phyloP scores from a whole-genome alignment of 108 stramenopile species.

The Discostella pseudostelligera region DNA sequence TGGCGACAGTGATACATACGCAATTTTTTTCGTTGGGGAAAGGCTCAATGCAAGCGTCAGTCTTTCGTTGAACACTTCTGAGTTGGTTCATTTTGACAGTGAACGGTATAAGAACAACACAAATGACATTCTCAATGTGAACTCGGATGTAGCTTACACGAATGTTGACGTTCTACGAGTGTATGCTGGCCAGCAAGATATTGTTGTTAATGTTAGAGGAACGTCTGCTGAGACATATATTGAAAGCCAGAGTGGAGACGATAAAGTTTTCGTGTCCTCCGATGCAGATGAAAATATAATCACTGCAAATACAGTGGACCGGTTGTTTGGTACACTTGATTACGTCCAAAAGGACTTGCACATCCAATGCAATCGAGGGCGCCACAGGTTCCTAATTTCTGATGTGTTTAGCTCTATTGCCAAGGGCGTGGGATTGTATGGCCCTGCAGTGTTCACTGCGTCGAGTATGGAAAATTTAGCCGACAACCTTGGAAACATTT shows the following conservation, averaged over 20 bases:
- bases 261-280: constrained; percentile 41
- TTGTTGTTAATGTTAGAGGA: constrained; percentile 37
- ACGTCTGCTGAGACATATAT: constrained; percentile 39
- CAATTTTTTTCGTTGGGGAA: constrained; percentile 37
- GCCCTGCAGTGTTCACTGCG: constrained; percentile 23
- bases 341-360: constrained; percentile 33
- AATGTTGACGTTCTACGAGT: constrained; percentile 31
- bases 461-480: constrained; percentile 22
- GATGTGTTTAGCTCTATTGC: constrained; percentile 32
- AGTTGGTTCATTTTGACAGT: constrained; percentile 10
- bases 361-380: constrained; percentile 21
- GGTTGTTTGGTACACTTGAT: constrained; percentile 36
- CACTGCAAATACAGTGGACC: constrained; percentile 24
- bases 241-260: constrained; percentile 24
- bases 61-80: constrained; percentile 3
- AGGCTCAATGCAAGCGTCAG: constrained; percentile 26
- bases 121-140: constrained; percentile 29
- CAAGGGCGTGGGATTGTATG: constrained; percentile 14
- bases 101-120: constrained; percentile 38
- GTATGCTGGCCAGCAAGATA: constrained; percentile 22
- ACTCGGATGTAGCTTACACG: constrained; percentile 40
- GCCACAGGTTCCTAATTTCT: constrained; percentile 41
- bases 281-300: constrained; percentile 37
- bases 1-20: constrained; percentile 15
- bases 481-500: constrained; percentile 35